Percentiles rank a stretch among this genome's conserved stretches.
phyloP scores from a whole-genome alignment of 352 stramenopile species.

The Discostella stelligera region DNA sequence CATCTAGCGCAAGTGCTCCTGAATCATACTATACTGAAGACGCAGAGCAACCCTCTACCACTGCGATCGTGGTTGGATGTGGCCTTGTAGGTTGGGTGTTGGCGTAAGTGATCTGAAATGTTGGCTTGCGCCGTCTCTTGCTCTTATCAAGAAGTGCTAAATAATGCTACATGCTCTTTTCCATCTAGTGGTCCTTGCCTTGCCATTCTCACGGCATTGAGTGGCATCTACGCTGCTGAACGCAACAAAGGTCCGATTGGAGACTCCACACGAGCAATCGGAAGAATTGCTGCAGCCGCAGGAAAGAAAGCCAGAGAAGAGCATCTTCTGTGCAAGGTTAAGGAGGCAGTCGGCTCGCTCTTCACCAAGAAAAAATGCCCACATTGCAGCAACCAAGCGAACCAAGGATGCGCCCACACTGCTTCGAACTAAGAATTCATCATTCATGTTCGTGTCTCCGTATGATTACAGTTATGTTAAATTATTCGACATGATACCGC shows the following conservation, averaged over 20 bases:
- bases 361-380: constrained; percentile 35
- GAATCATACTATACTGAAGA: constrained; percentile 1
- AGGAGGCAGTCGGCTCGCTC: constrained; percentile 30
- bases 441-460: not conserved
- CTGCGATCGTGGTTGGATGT: constrained; percentile 43
- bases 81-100: constrained; percentile 41
- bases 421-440: not conserved
- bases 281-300: constrained; percentile 35
- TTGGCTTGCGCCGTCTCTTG: too few relatives aligned
- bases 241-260: constrained; percentile 38
- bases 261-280: constrained; percentile 35
- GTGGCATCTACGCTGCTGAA: constrained; percentile 35
- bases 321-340: constrained; percentile 38
- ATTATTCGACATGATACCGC: not conserved
- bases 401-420: not conserved
- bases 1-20: not conserved
- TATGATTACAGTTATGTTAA: not conserved
- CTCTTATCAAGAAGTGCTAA: too few relatives aligned
- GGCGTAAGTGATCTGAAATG: constrained; percentile 10
- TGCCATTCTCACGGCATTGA: constrained; percentile 38
- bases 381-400: constrained; percentile 10
- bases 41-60: constrained; percentile 31
- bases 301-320: constrained; percentile 46
- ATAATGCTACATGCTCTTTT: not conserved
- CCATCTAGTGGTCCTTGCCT: constrained; percentile 33